Evolutionary conservation across 352 stramenopile genomes (phyloP).

Genomic region (Phytophthora pisi): DNA sequence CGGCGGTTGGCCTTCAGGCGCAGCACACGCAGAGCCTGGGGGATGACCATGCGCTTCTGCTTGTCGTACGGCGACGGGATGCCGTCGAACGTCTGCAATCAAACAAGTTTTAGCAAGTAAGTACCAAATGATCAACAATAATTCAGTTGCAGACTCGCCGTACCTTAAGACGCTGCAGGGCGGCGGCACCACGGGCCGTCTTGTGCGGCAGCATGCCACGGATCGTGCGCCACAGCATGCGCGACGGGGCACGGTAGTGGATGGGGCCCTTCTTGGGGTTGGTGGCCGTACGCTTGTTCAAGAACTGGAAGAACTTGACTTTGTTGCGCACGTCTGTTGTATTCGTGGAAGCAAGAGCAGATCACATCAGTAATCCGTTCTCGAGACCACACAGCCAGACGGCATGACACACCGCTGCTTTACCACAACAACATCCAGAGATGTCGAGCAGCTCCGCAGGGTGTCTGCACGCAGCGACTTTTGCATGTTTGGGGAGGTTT

Average conservation of each 20-base stretch:
- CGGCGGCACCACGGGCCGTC: constrained; percentile 95
- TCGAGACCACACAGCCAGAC: constrained; percentile 54
- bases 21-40: constrained; percentile 94
- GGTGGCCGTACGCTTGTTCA: constrained; percentile 98
- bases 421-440: constrained; percentile 23
- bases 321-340: constrained; percentile 94
- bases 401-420: constrained; percentile 76
- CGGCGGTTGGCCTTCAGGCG: constrained; percentile 94
- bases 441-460: constrained; percentile 48
- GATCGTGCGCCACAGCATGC: constrained; percentile 93
- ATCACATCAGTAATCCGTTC: constrained; percentile 41
- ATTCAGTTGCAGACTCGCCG: background rate
- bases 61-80: constrained; percentile 99
- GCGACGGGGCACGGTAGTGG: constrained; percentile 97
- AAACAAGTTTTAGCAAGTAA: background rate
- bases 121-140: background rate
- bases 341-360: constrained; percentile 35
- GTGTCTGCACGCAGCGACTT: constrained; percentile 91
- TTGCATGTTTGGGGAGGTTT: constrained; percentile 83
- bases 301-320: constrained; percentile 98
- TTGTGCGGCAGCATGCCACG: constrained; percentile 99
- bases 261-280: constrained; percentile 98
- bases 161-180: constrained; percentile 95
- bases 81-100: constrained; percentile 95
- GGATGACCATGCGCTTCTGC: constrained; percentile 99